phyloP scores from a whole-genome alignment of 768 basidiomycete genomes.

The Gyrodon lividus region DNA sequence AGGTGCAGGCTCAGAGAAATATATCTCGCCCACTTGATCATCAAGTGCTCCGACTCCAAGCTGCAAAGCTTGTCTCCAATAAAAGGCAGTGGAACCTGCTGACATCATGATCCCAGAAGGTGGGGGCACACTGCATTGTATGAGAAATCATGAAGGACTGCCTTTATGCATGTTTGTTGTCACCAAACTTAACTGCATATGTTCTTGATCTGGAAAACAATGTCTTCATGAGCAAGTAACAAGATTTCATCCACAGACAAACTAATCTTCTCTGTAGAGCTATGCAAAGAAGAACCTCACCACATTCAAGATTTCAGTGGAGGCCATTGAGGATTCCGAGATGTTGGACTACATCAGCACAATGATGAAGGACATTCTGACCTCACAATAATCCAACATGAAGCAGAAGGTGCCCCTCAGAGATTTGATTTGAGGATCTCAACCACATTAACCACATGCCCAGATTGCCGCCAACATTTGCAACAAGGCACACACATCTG shows the following conservation, averaged over 20 bases:
- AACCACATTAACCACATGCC: background rate
- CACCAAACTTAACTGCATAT: background rate
- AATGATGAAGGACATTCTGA: background rate
- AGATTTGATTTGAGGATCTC: background rate
- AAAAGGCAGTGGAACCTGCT: too few relatives aligned
- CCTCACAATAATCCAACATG: background rate
- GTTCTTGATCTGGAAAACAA: background rate
- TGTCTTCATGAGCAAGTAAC: background rate
- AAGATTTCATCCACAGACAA: too few relatives aligned
- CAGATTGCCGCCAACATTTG: background rate
- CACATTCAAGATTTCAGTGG: background rate
- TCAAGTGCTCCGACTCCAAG: too few relatives aligned
- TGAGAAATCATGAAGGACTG: background rate
- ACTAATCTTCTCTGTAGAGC: background rate
- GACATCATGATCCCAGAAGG: too few relatives aligned
- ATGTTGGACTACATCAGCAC: background rate
- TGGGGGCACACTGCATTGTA: too few relatives aligned
- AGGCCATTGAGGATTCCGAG: background rate
- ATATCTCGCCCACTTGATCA: too few relatives aligned
- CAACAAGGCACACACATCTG: background rate
- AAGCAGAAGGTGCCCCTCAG: background rate
- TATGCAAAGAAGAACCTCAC: background rate
- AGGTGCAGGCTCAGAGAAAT: too few relatives aligned
- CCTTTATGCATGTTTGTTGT: background rate
- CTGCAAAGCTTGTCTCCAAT: too few relatives aligned